phyloP scores from a whole-genome alignment of 2,329 filamentous ascomycete genomes.

The Pseudofabraea citricarpa region DNA sequence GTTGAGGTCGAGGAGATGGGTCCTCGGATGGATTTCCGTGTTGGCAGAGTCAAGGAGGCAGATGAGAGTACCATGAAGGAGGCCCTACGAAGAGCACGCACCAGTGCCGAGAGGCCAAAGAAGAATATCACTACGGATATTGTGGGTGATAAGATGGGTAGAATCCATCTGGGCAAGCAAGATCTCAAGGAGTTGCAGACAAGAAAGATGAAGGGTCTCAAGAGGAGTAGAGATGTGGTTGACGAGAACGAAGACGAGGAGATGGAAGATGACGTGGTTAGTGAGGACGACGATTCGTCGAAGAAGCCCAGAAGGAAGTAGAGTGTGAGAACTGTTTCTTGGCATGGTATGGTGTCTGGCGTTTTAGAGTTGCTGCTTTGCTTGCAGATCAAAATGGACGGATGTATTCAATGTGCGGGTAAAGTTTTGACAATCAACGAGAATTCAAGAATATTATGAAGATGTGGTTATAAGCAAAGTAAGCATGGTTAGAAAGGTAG shows the following conservation, averaged over 20 bases:
- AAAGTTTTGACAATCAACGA: too few relatives aligned
- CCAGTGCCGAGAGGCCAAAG: slow-evolving; percentile 72
- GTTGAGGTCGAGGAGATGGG: slow-evolving; percentile 96
- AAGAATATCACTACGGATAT: slow-evolving; percentile 93
- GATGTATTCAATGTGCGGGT: too few relatives aligned
- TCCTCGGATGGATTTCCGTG: slow-evolving; percentile 84
- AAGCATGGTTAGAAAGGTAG: too few relatives aligned
- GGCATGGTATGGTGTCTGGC: slow-evolving; percentile 4
- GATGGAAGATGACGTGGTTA: slow-evolving; percentile 42
- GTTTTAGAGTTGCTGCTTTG: slow-evolving; percentile 19
- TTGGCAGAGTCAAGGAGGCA: slow-evolving; percentile 75
- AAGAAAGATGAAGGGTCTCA: slow-evolving; percentile 98
- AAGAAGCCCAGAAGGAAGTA: slow-evolving; percentile 22
- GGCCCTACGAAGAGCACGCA: slow-evolving; percentile 81
- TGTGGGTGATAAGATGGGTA: slow-evolving; percentile 94
- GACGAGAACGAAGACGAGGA: slow-evolving; percentile 47
- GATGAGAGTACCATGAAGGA: slow-evolving; percentile 80
- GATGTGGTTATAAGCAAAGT: too few relatives aligned
- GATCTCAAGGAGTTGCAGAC: slow-evolving; percentile 85
- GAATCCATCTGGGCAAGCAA: slow-evolving; percentile 86
- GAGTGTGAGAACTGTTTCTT: slow-evolving; percentile 11
- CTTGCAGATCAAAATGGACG: slow-evolving; percentile 5
- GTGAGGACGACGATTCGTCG: slow-evolving; percentile 22
- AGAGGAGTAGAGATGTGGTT: slow-evolving; percentile 67
- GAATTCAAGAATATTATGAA: too few relatives aligned